Percentiles rank a stretch among this genome's conserved stretches.
Conservation (phyloP, 164 flowering plant species). For the Cinnamomum micranthum region DNA sequence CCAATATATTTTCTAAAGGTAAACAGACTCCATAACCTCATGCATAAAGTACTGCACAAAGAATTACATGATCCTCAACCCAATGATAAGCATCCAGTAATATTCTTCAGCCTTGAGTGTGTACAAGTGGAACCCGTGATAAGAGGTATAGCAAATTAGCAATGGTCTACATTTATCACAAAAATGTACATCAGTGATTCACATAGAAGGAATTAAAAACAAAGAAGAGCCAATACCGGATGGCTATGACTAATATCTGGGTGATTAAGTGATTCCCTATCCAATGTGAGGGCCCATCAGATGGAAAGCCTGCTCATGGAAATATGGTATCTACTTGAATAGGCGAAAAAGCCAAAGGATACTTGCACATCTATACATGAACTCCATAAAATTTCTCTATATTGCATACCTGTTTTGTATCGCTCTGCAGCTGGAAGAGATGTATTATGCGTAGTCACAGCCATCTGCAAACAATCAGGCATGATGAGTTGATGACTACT, state of each 20-base stretch:
- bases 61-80: background rate
- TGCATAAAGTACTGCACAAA: background rate
- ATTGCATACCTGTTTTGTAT: slow-evolving; percentile 60
- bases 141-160: background rate
- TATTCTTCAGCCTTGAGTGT: background rate
- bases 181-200: background rate
- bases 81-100: background rate
- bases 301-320: background rate
- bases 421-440: slow-evolving; percentile 74
- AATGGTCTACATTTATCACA: background rate
- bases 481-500: too few species aligned
- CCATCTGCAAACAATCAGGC: slow-evolving; percentile 61
- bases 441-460: slow-evolving; percentile 77
- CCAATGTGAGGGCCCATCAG: background rate
- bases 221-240: background rate
- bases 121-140: background rate
- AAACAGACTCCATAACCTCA: background rate
- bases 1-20: too few species aligned
- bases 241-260: background rate
- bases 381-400: background rate
- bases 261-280: background rate
- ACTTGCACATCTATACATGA: background rate
- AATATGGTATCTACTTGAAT: background rate
- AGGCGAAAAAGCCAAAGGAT: background rate
- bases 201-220: too few species aligned